These are phyloP conservation scores for Leccinum fuscescens DNA, from an alignment of 1,284 basidiomycete species.

Conservation along the genomic window DNA sequence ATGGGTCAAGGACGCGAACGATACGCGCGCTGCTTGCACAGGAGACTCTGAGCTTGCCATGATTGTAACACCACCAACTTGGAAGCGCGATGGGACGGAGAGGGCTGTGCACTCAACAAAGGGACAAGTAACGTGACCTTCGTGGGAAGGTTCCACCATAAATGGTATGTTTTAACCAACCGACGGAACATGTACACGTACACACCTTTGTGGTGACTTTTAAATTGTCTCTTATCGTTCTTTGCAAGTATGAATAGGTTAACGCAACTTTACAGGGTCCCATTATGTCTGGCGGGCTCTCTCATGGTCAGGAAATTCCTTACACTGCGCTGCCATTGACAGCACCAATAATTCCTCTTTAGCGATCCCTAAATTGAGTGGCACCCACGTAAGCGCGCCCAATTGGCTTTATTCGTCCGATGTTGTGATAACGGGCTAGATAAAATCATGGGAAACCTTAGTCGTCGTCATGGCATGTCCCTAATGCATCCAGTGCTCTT, in stretches of 20 bases:
- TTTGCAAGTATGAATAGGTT: conserved; percentile 24
- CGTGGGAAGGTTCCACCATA: conserved; percentile 24
- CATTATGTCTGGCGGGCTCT: conserved; percentile 16
- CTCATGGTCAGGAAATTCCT: conserved; percentile 5
- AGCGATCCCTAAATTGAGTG: conserved; percentile 17
- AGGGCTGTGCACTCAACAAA: conserved; percentile 17
- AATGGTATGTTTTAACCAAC: conserved; percentile 2
- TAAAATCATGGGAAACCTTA: conserved; percentile 8
- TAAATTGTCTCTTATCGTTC: conserved; percentile 25
- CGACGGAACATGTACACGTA: not conserved
- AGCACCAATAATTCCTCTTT: conserved; percentile 24
- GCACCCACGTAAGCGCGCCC: conserved; percentile 25
- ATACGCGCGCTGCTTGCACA: conserved; percentile 45
- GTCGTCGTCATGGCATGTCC: conserved; percentile 20
- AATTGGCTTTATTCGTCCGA: conserved; percentile 8
- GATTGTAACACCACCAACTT: not conserved
- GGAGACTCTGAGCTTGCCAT: conserved; percentile 27
- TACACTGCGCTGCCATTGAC: conserved; percentile 29
- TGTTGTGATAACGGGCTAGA: conserved; percentile 18
- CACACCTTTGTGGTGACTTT: conserved; percentile 3
- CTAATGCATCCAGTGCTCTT: conserved; percentile 4
- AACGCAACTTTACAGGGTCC: conserved; percentile 24
- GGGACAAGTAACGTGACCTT: conserved; percentile 18
- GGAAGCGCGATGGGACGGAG: not conserved
- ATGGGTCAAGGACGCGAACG: conserved; percentile 68